Conservation (phyloP, 116 monocot genomes). For the Papilionanthe hybrid region DNA sequence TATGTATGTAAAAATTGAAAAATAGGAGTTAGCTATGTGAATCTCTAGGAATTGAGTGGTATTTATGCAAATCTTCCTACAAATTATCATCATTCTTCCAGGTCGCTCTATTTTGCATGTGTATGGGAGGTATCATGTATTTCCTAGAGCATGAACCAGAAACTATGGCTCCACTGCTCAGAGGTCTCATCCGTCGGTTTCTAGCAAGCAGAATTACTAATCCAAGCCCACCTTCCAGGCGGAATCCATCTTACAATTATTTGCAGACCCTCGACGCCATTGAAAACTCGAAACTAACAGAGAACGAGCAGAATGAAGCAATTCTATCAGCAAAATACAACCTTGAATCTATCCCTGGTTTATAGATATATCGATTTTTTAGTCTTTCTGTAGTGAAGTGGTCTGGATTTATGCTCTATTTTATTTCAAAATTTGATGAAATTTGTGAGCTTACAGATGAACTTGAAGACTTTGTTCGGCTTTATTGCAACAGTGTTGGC, state of each 20-base stretch:
- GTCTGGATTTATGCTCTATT: background rate
- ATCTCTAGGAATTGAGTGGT: too few relatives aligned
- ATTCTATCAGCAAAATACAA: conserved; percentile 47
- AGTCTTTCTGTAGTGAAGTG: background rate
- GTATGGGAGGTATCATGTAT: conserved; percentile 98
- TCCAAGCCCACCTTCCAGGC: conserved; percentile 43
- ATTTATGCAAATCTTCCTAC: too few relatives aligned
- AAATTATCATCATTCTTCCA: conserved; percentile 19
- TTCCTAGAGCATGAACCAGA: conserved; percentile 92
- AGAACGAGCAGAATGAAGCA: conserved; percentile 22
- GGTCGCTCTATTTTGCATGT: conserved; percentile 84
- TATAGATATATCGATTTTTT: conserved; percentile 20
- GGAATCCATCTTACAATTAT: conserved; percentile 51
- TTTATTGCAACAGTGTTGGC: too few relatives aligned
- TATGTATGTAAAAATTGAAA: too few relatives aligned
- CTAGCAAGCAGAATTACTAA: conserved; percentile 93
- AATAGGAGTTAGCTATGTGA: too few relatives aligned
- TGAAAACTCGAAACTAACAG: conserved; percentile 19
- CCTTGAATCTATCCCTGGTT: conserved; percentile 76
- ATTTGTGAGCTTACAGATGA: background rate
- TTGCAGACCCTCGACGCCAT: conserved; percentile 39
- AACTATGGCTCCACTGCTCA: conserved; percentile 89
- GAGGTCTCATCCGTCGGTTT: conserved; percentile 76
- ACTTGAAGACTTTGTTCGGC: too few relatives aligned
- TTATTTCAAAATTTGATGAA: background rate